Base-by-base conservation (phyloP, 306 rosid species). In the Betula pendula region DNA sequence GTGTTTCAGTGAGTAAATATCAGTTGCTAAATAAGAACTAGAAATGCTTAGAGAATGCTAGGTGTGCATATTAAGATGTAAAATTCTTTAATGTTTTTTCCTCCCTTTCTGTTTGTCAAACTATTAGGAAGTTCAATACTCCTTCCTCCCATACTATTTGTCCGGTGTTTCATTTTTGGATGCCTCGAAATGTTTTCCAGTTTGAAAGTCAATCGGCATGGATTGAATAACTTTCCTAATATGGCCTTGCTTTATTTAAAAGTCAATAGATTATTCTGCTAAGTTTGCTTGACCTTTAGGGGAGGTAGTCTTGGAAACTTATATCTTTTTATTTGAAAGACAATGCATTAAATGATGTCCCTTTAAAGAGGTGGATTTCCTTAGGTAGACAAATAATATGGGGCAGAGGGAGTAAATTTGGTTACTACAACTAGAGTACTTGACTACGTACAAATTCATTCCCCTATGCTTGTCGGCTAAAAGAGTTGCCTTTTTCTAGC, bases 1-100 rank as follows among this genome's bases (percentile, higher is more conserved):
- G 77, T 95, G 99, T 86, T 88, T 95, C 92, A 91, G 98, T 94
- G 84, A 90, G 98, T 91, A 72, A 29, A 67, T 75, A 66, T 70
- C 53, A 49, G 70, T 65, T 35, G 8, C 38, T 38, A n/a, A 35
- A 45, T 9, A 13, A 9, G 49, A 45, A 65, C 44, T 35, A 43
- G 10, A 65, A 65, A 38, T 38, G 22, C 8, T 19, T 38, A 38
- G 1, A 35, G 48, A 35, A 65, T 38, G 70, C 47, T 38, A 65
- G 68, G 48, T 65, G 70, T 65, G 70, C 47, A 35, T 65, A 38
- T 16, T 35, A 40, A 35, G 25, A 65, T 65, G 2, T 17, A 38
- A 62, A 65, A 19, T 17, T 19, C 24, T 33, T 59, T 12, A 12
- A 59, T 59, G 15, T 25, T 24, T 25, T 24, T 58, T 58, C 6